Evolutionary conservation across 2,329 filamentous ascomycete species (phyloP).

Genomic region (Sporothrix luriei): DNA sequence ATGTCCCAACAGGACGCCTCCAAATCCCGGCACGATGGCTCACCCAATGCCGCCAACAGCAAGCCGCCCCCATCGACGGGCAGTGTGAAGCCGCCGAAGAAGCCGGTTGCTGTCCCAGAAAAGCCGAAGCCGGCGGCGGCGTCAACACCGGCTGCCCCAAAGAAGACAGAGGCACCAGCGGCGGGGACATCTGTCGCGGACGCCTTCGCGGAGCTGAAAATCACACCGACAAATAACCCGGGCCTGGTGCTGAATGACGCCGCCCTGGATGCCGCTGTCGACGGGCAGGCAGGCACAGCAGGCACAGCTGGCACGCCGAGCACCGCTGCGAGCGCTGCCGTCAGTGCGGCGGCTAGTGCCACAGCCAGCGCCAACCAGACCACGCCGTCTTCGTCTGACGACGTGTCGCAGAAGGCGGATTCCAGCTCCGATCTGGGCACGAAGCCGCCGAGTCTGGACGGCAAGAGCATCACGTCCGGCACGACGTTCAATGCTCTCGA

Average conservation of each 20-base stretch:
- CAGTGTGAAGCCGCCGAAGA: constrained; percentile 6
- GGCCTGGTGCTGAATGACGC: constrained; percentile 56
- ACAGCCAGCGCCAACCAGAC: constrained; percentile 45
- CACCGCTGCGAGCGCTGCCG: neutral
- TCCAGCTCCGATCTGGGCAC: constrained; percentile 67
- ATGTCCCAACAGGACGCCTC: neutral
- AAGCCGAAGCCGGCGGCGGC: neutral
- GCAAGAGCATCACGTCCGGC: constrained; percentile 90
- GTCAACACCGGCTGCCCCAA: neutral
- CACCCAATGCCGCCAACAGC: constrained; percentile 2
- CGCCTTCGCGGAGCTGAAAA: constrained; percentile 26
- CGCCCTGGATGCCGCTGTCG: constrained; percentile 36
- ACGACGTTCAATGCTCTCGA: constrained; percentile 89
- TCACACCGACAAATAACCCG: constrained; percentile 43
- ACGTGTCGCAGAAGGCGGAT: constrained; percentile 60
- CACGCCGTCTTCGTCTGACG: constrained; percentile 54
- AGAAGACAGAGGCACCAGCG: neutral
- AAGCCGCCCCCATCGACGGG: neutral
- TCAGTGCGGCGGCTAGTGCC: constrained; percentile 15
- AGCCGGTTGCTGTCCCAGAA: neutral
- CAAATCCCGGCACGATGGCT: neutral
- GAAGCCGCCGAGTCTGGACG: constrained; percentile 87
- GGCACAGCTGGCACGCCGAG: neutral
- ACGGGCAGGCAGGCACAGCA: neutral
- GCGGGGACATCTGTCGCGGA: constrained; percentile 31